phyloP scores from a whole-genome alignment of 768 basidiomycete species.

The Pholiota molesta region DNA sequence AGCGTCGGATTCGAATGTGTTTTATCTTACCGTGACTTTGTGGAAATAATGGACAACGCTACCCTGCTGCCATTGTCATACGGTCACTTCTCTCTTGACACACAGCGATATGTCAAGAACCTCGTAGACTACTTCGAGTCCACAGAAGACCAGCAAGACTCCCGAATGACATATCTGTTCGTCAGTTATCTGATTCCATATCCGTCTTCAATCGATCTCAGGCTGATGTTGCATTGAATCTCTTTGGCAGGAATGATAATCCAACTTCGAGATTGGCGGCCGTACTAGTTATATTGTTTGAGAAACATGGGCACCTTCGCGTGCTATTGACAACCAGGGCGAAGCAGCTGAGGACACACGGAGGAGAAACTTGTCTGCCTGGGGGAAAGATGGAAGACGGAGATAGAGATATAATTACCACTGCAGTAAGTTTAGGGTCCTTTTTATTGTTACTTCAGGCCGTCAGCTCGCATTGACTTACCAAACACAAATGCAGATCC shows the following conservation, averaged over 20 bases:
- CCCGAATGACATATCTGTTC: conserved; percentile 49
- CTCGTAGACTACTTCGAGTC: conserved; percentile 31
- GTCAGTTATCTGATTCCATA: conserved; percentile 30
- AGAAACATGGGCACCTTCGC: conserved; percentile 60
- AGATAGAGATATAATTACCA: conserved; percentile 61
- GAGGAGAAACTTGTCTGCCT: conserved; percentile 80
- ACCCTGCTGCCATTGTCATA: background rate
- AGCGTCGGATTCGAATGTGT: background rate
- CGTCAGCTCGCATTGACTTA: background rate
- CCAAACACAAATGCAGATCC: conserved; percentile 5
- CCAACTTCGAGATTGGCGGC: conserved; percentile 56
- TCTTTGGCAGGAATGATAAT: conserved; percentile 1
- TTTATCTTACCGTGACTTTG: background rate
- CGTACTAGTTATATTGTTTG: conserved; percentile 76
- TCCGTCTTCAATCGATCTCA: background rate
- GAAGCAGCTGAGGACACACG: conserved; percentile 66
- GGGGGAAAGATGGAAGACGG: conserved; percentile 76
- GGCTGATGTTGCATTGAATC: background rate
- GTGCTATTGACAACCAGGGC: conserved; percentile 84
- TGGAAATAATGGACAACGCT: background rate
- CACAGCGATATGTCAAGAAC: conserved; percentile 35
- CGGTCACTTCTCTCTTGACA: conserved; percentile 9
- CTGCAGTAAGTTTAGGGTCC: conserved; percentile 63
- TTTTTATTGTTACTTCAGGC: no score
- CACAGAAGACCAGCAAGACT: conserved; percentile 18